phyloP scores from a whole-genome alignment of 2,329 filamentous ascomycete species.

The Cercospora sp. region DNA sequence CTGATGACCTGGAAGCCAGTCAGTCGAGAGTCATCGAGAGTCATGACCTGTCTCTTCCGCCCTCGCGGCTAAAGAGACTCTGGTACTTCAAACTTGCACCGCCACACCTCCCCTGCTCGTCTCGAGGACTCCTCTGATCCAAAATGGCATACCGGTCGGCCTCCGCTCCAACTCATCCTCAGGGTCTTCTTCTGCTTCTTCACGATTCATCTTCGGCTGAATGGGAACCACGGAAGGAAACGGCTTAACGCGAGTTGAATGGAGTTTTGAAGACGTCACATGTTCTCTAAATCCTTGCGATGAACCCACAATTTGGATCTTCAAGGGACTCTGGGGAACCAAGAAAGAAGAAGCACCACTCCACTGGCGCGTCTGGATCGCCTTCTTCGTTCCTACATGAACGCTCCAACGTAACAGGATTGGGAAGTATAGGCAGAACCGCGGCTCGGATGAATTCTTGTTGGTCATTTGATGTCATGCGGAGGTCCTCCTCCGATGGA shows the following conservation, averaged over 20 bases:
- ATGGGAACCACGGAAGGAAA: neutral
- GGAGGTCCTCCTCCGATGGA: neutral
- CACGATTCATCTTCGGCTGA: neutral
- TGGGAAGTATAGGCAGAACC: conserved; percentile 2
- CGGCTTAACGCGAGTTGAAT: neutral
- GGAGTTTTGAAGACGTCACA: neutral
- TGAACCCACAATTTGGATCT: neutral
- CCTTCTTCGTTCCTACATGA: neutral
- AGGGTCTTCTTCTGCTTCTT: neutral
- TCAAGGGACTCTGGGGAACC: neutral
- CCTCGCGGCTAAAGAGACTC: neutral
- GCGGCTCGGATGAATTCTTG: neutral
- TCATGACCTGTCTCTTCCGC: neutral
- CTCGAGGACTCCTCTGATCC: neutral
- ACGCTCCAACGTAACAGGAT: neutral
- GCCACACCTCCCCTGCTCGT: neutral
- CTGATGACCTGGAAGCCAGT: neutral
- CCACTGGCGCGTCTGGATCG: neutral
- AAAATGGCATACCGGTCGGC: conserved; percentile 5
- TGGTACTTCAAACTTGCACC: neutral
- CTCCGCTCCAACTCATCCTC: neutral
- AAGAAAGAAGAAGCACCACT: neutral
- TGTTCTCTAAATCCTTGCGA: neutral
- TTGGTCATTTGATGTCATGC: conserved; percentile 2
- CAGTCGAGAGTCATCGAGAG: neutral